Base-by-base conservation (phyloP, 2,329 filamentous ascomycete genomes). In the Paraphoma chrysanthemicola region DNA sequence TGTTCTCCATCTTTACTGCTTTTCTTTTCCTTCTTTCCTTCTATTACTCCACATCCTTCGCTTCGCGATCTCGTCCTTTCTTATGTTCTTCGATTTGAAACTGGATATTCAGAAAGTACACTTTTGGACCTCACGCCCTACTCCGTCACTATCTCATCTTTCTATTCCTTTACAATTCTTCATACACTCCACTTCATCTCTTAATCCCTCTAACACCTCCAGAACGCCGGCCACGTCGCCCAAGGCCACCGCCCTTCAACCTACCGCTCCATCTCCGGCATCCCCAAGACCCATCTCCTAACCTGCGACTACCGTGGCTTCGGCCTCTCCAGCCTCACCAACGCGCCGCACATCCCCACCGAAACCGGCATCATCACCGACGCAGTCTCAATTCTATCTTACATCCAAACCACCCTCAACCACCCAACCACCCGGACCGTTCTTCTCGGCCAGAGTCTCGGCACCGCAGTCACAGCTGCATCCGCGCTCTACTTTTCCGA, bases 251-350 rank as follows among this genome's bases (percentile, higher is more conserved):
- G 94, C 14, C 89, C 92, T 2, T 83, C 88, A 31, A 90, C 88
- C 54, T 96, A 96, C 74, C 91, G 93, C 66, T 84, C 88, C 44
- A 81, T 97, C 42, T 87, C 92, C 4, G 86, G 90, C 50, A 87
- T 88, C 36, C 73, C 82, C 0, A 81, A 85, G 53, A 86, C 93
- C 52, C 93, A 97, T 71, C 85, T 97, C 44, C 81, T 97, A n/a
- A 86, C 92, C 39, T 88, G 97, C 67, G 93, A 97, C 80, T 97
- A 97, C 77, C 90, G 93, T 16, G 93, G 93, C 6, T 97, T 92
- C 66, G 93, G 93, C 0, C 83, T 86, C 39, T 95, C 91, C 8
- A 91, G 88, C 0, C 92, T 94, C n/a, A 79, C 78, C 4, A 73
- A 75, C 46, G 11, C 62, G 3, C 72, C 72, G 2, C 60, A 73